A percentile compares a stretch with the other conserved stretches of the same genome.
phyloP scores from a whole-genome alignment of 768 basidiomycete genomes.

The Daedaleopsis sinensis region DNA sequence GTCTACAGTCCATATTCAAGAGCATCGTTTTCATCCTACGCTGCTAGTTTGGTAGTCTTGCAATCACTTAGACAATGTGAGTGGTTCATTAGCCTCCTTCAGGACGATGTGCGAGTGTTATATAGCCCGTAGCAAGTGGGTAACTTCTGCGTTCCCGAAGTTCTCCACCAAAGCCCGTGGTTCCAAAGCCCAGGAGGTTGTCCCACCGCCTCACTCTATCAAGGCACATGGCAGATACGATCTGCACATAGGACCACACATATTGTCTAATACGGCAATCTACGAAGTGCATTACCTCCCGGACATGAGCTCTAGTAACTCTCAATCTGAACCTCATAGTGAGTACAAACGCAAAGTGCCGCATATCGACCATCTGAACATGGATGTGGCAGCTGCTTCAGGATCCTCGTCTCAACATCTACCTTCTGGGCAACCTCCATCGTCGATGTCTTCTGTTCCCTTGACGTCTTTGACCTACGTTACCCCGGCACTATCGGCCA shows the following conservation, averaged over 20 bases:
- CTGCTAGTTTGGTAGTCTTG: conserved; percentile 51
- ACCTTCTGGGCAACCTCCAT: conserved; percentile 23
- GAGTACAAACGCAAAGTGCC: background rate
- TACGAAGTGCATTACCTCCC: conserved; percentile 74
- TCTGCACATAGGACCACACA: conserved; percentile 75
- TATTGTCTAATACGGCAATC: conserved; percentile 66
- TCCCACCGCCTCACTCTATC: conserved; percentile 68
- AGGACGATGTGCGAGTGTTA: conserved; percentile 20
- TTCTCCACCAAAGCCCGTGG: conserved; percentile 69
- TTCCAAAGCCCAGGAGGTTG: conserved; percentile 53
- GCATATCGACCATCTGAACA: background rate
- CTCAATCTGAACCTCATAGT: conserved; percentile 24
- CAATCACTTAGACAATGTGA: conserved; percentile 76
- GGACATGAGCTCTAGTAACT: conserved; percentile 5
- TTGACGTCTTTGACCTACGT: conserved; percentile 45
- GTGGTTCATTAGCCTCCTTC: conserved; percentile 17
- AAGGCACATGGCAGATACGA: conserved; percentile 69
- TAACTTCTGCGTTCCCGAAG: conserved; percentile 64
- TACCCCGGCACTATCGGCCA: conserved; percentile 58
- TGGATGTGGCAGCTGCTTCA: background rate
- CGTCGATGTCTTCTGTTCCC: conserved; percentile 49
- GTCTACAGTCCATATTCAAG: conserved; percentile 34
- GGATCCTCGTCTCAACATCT: conserved; percentile 22
- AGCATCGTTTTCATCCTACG: background rate
- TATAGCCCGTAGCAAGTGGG: conserved; percentile 73